phyloP scores from a whole-genome alignment of 2,329 filamentous ascomycete genomes.

The Sporothrix globosa region DNA sequence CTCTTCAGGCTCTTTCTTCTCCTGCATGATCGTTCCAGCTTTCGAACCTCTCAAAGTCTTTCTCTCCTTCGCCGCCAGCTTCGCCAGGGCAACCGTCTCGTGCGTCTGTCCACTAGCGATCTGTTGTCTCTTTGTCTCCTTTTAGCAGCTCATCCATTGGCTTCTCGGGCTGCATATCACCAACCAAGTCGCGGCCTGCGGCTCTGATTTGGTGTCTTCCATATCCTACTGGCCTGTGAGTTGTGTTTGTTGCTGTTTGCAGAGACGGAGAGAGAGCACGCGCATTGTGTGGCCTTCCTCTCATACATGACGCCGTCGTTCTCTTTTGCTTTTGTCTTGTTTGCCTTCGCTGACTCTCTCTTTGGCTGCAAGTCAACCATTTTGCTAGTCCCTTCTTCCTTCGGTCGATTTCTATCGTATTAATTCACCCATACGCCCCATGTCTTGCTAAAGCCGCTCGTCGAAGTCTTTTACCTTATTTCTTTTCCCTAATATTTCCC shows the following conservation, averaged over 20 bases:
- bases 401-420: constrained; percentile 17
- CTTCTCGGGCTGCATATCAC: constrained; percentile 1
- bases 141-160: background rate
- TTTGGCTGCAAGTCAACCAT: constrained; percentile 3
- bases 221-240: constrained; percentile 29
- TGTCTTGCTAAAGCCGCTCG: constrained; percentile 27
- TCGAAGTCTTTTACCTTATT: constrained; percentile 5
- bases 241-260: constrained; percentile 15
- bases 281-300: constrained; percentile 4
- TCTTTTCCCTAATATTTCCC: background rate
- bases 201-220: constrained; percentile 9
- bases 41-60: background rate
- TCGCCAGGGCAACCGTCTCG: constrained; percentile 30
- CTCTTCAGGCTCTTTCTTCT: too few species aligned
- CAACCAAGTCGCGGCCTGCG: constrained; percentile 23
- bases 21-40: background rate
- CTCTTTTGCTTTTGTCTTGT: constrained; percentile 13
- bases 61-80: constrained; percentile 24
- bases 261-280: background rate
- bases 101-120: constrained; percentile 23
- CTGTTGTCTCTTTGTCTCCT: constrained; percentile 2
- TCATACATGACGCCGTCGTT: constrained; percentile 1
- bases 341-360: constrained; percentile 22
- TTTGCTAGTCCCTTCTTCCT: background rate
- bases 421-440: constrained; percentile 27